These are phyloP conservation scores for Rhodotorula sp. DNA, from an alignment of 1,284 basidiomycete genomes.

Conservation along the genomic window DNA sequence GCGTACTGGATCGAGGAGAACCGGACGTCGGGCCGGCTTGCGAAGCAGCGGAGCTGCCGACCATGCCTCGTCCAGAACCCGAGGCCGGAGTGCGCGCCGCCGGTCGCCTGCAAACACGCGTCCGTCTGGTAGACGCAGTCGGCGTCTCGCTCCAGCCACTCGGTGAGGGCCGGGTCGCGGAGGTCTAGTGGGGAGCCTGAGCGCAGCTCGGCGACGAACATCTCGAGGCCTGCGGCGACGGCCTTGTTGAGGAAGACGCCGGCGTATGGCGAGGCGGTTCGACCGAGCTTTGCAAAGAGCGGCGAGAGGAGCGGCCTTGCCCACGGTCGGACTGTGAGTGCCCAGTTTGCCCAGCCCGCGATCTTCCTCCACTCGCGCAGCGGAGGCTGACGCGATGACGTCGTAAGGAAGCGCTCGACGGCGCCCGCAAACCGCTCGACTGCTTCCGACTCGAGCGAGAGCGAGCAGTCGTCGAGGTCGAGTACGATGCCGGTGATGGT, in stretches of 20 bases:
- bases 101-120: background rate
- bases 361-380: background rate
- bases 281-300: background rate
- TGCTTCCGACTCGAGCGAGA: background rate
- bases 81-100: background rate
- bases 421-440: background rate
- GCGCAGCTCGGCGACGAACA: background rate
- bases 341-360: background rate
- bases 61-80: background rate
- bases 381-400: background rate
- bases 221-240: background rate
- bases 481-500: background rate
- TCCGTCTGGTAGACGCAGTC: conserved; percentile 2
- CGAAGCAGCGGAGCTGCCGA: background rate
- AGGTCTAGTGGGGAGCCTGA: background rate
- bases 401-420: background rate
- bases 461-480: background rate
- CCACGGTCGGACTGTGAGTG: background rate
- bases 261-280: background rate
- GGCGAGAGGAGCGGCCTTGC: background rate
- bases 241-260: background rate
- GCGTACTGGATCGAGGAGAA: background rate
- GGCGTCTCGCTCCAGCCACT: background rate
- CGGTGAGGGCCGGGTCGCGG: background rate
- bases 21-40: background rate